Percentiles rank a stretch among this genome's conserved stretches.
Conservation (phyloP, 2,329 filamentous ascomycete species). For the Sphaceloma murrayae region DNA sequence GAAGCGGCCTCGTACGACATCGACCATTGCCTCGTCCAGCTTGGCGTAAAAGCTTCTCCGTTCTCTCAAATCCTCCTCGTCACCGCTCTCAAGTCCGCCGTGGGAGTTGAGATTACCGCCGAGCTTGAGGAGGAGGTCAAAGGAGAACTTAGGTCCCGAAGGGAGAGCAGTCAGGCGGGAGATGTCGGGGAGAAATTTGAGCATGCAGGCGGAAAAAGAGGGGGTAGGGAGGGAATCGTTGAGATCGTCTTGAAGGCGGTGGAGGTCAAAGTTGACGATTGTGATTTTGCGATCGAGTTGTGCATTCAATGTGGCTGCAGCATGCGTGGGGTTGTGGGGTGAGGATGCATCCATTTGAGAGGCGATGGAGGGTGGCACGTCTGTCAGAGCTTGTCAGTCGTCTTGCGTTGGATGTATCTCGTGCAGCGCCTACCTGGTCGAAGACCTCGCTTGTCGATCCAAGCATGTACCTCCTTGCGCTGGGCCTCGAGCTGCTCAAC, state of each 20-base stretch:
- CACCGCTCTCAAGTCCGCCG: conserved; percentile 42
- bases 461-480: conserved; percentile 43
- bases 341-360: conserved; percentile 44
- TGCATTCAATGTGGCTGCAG: conserved; percentile 44
- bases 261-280: conserved; percentile 48
- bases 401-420: conserved; percentile 1
- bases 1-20: conserved; percentile 43
- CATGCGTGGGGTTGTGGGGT: conserved; percentile 33
- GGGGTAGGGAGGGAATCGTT: conserved; percentile 45
- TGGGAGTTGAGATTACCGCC: conserved; percentile 48
- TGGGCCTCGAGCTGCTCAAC: conserved; percentile 44
- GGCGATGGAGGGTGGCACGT: conserved; percentile 44
- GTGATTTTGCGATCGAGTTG: conserved; percentile 50
- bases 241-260: conserved; percentile 47
- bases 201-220: conserved; percentile 45
- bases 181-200: conserved; percentile 47
- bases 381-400: conserved; percentile 26
- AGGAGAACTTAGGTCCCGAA: conserved; percentile 40
- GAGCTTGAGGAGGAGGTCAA: conserved; percentile 46
- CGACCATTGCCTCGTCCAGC: conserved; percentile 44
- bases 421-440: conserved; percentile 38
- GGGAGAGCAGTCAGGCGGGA: conserved; percentile 41
- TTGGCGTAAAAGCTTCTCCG: conserved; percentile 42
- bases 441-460: conserved; percentile 47
- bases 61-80: conserved; percentile 39